A percentile compares a stretch with the other conserved stretches of the same genome.
Evolutionary conservation across 164 flowering plant genomes (phyloP).

Genomic region (Sextonia rubra): DNA sequence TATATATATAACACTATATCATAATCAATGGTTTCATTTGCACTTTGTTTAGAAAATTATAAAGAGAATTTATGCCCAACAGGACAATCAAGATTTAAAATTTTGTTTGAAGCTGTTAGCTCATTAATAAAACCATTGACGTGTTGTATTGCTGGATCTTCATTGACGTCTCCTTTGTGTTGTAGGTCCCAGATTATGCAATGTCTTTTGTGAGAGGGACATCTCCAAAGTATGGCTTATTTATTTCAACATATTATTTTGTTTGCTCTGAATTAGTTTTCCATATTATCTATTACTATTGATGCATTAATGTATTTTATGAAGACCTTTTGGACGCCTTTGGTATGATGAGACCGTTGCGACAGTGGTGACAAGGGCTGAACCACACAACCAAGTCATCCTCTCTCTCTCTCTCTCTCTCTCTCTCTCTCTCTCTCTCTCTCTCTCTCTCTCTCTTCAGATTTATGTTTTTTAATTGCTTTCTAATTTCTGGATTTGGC

Average conservation of each 20-base stretch:
- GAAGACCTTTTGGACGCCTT: conserved; percentile 74
- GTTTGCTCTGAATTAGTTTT: background rate
- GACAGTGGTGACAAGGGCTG: conserved; percentile 82
- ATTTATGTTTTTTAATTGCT: background rate
- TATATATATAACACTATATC: no score
- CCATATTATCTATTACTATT: background rate
- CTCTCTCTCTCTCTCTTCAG: no score
- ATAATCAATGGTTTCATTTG: no score
- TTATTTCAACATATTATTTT: background rate
- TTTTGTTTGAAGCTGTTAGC: no score
- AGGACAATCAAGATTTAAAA: no score
- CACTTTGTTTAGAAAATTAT: no score
- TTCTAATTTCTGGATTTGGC: background rate
- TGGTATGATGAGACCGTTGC: conserved; percentile 93
- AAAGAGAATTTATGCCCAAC: no score
- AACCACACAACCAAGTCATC: conserved; percentile 85
- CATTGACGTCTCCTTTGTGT: no score
- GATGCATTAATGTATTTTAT: background rate
- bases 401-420: background rate
- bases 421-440: background rate
- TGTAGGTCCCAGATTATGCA: conserved; percentile 80
- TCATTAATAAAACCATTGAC: no score
- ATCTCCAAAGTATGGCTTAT: conserved; percentile 57
- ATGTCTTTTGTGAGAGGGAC: conserved; percentile 52
- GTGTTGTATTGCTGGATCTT: no score